Evolutionary conservation across 75 land plant species (phyloP).

Genomic region (Cupressus sempervirens): DNA sequence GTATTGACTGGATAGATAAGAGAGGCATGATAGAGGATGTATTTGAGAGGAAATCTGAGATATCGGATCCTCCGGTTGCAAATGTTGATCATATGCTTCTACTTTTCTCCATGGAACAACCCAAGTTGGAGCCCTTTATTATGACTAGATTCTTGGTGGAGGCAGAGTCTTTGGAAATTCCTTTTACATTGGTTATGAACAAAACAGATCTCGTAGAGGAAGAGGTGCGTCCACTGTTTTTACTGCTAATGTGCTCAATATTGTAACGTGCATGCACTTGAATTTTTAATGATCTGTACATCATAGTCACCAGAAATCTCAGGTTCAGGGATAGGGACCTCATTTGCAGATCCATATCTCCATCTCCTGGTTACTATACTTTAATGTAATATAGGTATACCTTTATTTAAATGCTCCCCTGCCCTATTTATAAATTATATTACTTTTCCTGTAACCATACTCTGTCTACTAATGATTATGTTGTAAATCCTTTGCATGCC

Average conservation of each 20-base stretch:
- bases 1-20: slow-evolving; percentile 84
- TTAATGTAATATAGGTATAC: neutral
- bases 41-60: slow-evolving; percentile 59
- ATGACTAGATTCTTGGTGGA: slow-evolving; percentile 87
- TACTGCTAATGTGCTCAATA: neutral
- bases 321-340: neutral
- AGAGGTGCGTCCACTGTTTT: slow-evolving; percentile 40
- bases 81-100: slow-evolving; percentile 90
- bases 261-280: neutral
- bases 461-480: neutral
- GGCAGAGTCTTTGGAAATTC: slow-evolving; percentile 91
- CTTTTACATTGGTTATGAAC: slow-evolving; percentile 72
- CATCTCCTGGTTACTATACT: neutral
- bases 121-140: slow-evolving; percentile 59
- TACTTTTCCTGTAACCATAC: neutral
- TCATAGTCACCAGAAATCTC: neutral
- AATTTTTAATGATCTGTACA: neutral
- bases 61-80: slow-evolving; percentile 86
- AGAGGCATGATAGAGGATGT: slow-evolving; percentile 95
- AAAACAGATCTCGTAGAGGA: slow-evolving; percentile 67
- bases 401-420: neutral
- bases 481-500: neutral
- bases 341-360: neutral
- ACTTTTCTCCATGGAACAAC: slow-evolving; percentile 81
- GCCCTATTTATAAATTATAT: neutral